Evolutionary conservation across 2,329 filamentous ascomycete genomes (phyloP).

Genomic region (Rhinocladiella similis): DNA sequence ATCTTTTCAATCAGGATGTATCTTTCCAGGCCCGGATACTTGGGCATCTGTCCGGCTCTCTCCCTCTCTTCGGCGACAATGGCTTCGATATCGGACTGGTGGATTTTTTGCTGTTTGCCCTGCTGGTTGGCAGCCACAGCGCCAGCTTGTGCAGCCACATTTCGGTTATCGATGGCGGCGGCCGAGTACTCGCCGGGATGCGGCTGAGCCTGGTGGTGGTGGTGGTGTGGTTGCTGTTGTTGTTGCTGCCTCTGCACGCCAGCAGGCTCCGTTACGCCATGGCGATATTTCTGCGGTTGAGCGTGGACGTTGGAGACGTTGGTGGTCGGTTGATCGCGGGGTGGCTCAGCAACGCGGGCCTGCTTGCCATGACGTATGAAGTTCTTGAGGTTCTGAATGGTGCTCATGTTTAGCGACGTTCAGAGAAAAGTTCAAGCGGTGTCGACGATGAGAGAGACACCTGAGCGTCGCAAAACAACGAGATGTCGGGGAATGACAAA

Average conservation of each 20-base stretch:
- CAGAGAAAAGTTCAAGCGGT: neutral
- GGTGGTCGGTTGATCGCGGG: conserved; percentile 62
- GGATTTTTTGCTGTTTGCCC: conserved; percentile 61
- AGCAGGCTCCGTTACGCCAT: conserved; percentile 59
- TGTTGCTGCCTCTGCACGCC: conserved; percentile 59
- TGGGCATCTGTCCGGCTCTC: conserved; percentile 79
- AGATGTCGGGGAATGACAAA: neutral
- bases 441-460: neutral
- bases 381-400: conserved; percentile 94
- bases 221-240: conserved; percentile 35
- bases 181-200: conserved; percentile 62
- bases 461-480: neutral
- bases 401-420: conserved; percentile 52
- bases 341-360: conserved; percentile 67
- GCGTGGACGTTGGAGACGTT: conserved; percentile 65
- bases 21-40: conserved; percentile 79
- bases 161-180: conserved; percentile 59
- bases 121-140: conserved; percentile 64
- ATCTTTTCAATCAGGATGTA: conserved; percentile 93
- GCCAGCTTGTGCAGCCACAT: conserved; percentile 68
- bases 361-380: conserved; percentile 98
- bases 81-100: conserved; percentile 69
- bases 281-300: conserved; percentile 59
- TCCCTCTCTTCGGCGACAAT: conserved; percentile 91
- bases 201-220: conserved; percentile 33